phyloP scores from a whole-genome alignment of 1,139 yeast species.

The Hansenula sp. region DNA sequence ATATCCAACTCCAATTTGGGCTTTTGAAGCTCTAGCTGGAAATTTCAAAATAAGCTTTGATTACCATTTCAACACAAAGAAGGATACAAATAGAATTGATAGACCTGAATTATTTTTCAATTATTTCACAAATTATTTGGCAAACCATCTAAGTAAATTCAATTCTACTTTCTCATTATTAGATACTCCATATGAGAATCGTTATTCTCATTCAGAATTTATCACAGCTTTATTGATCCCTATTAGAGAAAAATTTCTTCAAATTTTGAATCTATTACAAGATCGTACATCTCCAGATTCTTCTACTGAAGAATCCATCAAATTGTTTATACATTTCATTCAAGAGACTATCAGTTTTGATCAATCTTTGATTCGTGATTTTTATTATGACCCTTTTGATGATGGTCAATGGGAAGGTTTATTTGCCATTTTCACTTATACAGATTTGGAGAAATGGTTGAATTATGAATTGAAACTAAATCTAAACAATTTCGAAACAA shows the following conservation, averaged over 20 bases:
- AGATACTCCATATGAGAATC: conserved; percentile 23
- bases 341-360: conserved; percentile 30
- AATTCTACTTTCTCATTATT: conserved; percentile 31
- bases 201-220: conserved; percentile 42
- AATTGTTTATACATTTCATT: conserved; percentile 30
- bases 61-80: conserved; percentile 64
- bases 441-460: conserved; percentile 60
- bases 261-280: conserved; percentile 33
- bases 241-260: conserved; percentile 42
- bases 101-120: conserved; percentile 80
- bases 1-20: conserved; percentile 53
- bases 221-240: conserved; percentile 53
- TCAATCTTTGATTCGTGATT: conserved; percentile 19
- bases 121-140: conserved; percentile 49
- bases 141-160: conserved; percentile 38
- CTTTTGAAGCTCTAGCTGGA: conserved; percentile 50
- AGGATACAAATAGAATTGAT: conserved; percentile 64
- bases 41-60: conserved; percentile 61
- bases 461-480: conserved; percentile 59
- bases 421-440: conserved; percentile 45
- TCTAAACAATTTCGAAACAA: conserved; percentile 52
- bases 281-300: conserved; percentile 38
- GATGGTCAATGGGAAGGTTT: conserved; percentile 53
- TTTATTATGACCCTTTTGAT: conserved; percentile 26
- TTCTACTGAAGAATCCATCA: conserved; percentile 52